Conservation (phyloP, 805 yeast genomes). For the Naumovozyma castellii region DNA sequence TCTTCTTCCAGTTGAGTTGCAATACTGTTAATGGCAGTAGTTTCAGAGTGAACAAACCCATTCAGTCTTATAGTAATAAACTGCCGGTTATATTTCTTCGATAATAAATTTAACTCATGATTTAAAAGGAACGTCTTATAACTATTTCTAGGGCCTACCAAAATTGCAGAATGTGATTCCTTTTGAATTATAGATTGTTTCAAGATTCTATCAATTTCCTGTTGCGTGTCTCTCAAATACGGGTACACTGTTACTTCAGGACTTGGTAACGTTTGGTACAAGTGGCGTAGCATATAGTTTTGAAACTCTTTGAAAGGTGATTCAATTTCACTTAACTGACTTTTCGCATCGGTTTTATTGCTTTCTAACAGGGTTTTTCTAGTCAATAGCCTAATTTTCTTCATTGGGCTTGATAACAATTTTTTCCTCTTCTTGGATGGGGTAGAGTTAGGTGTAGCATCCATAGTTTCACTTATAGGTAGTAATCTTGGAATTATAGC, state of each 20-base stretch:
- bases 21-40: conserved; percentile 70
- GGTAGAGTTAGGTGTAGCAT: neutral
- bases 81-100: conserved; percentile 34
- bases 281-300: conserved; percentile 14
- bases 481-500: neutral
- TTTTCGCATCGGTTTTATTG: neutral
- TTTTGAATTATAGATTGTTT: conserved; percentile 54
- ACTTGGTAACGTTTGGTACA: conserved; percentile 17
- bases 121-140: conserved; percentile 67
- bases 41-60: conserved; percentile 67
- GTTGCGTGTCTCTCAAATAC: conserved; percentile 16
- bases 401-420: neutral
- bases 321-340: conserved; percentile 2
- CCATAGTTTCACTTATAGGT: neutral
- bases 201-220: conserved; percentile 48
- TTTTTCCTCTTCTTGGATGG: neutral
- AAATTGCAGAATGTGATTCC: conserved; percentile 72
- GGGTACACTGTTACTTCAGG: conserved; percentile 13
- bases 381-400: neutral
- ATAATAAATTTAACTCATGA: conserved; percentile 42
- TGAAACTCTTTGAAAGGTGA: conserved; percentile 13
- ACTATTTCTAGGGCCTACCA: conserved; percentile 71
- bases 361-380: neutral
- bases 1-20: conserved; percentile 68
- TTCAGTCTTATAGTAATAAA: conserved; percentile 57